phyloP scores from a whole-genome alignment of 2,329 filamentous ascomycete genomes.

The Microsporum ferrugineum region DNA sequence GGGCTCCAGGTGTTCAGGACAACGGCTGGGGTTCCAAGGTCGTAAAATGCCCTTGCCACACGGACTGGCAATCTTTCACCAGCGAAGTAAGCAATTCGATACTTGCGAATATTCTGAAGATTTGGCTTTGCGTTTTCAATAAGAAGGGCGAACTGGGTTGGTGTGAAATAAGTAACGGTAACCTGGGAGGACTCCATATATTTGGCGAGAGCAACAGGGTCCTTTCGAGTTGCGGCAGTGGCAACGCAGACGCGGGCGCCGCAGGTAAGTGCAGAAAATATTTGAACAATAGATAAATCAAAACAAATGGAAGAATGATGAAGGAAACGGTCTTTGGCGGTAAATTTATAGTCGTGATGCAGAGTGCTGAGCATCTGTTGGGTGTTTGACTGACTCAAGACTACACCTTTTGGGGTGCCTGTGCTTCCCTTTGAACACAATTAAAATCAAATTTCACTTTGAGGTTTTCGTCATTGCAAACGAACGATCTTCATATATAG shows the following conservation, averaged over 20 bases:
- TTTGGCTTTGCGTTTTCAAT: constrained; percentile 13
- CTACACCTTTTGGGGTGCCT: constrained; percentile 33
- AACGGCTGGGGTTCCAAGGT: constrained; percentile 13
- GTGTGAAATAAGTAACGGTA: constrained; percentile 17
- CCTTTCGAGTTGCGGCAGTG: constrained; percentile 12
- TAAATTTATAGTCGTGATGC: constrained; percentile 11
- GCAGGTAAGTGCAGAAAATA: constrained; percentile 15
- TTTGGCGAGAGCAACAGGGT: constrained; percentile 15
- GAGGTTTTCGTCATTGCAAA: background rate
- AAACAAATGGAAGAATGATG: constrained; percentile 14
- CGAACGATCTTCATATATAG: background rate
- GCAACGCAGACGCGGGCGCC: constrained; percentile 16
- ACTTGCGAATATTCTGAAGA: constrained; percentile 13
- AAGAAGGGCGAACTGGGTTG: constrained; percentile 16
- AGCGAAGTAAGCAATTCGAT: constrained; percentile 14
- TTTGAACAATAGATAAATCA: constrained; percentile 16
- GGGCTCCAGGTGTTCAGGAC: constrained; percentile 17
- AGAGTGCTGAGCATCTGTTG: constrained; percentile 16
- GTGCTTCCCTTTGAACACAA: constrained; percentile 14
- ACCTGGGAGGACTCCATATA: constrained; percentile 13
- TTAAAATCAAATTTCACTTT: constrained; percentile 4
- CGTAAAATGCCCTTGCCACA: constrained; percentile 31
- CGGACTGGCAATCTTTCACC: constrained; percentile 27
- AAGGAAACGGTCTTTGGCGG: constrained; percentile 12
- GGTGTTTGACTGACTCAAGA: constrained; percentile 19